Evolutionary conservation across 1,139 yeast genomes (phyloP).

Genomic region (Zygoascus meyerae): DNA sequence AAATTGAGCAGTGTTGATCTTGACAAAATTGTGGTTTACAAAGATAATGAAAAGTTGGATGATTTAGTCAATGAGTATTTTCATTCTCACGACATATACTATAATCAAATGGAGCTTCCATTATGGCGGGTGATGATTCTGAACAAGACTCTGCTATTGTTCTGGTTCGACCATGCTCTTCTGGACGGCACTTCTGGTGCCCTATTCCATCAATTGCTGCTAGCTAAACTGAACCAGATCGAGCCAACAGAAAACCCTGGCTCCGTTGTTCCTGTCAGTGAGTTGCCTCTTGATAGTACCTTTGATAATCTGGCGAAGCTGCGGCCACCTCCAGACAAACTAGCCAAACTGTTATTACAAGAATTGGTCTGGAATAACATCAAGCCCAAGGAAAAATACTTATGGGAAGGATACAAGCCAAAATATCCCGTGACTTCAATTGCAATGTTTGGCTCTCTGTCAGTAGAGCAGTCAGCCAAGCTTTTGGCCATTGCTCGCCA

Average conservation of each 20-base stretch:
- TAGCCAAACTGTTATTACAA: conserved; percentile 1
- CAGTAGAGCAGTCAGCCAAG: conserved; percentile 4
- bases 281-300: conserved; percentile 7
- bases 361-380: conserved; percentile 1
- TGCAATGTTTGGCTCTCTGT: conserved; percentile 14
- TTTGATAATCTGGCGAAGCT: conserved; percentile 17
- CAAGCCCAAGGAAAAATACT: not conserved
- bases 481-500: conserved; percentile 13
- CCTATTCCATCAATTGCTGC: conserved; percentile 19
- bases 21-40: conserved; percentile 14
- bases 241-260: not conserved
- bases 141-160: conserved; percentile 14
- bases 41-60: conserved; percentile 7
- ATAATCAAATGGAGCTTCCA: conserved; percentile 15
- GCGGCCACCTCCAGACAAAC: conserved; percentile 15
- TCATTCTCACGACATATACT: conserved; percentile 10
- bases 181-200: conserved; percentile 25
- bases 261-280: conserved; percentile 4
- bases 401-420: conserved; percentile 14
- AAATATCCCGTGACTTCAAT: conserved; percentile 15
- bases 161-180: conserved; percentile 23
- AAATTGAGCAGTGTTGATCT: conserved; percentile 14
- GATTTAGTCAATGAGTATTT: conserved; percentile 11
- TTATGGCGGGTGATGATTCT: conserved; percentile 21
- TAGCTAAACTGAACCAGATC: conserved; percentile 11